Percentiles rank a stretch among this genome's conserved stretches.
Conservation (phyloP, 495 filamentous ascomycete genomes). For the Extremus antarcticus region DNA sequence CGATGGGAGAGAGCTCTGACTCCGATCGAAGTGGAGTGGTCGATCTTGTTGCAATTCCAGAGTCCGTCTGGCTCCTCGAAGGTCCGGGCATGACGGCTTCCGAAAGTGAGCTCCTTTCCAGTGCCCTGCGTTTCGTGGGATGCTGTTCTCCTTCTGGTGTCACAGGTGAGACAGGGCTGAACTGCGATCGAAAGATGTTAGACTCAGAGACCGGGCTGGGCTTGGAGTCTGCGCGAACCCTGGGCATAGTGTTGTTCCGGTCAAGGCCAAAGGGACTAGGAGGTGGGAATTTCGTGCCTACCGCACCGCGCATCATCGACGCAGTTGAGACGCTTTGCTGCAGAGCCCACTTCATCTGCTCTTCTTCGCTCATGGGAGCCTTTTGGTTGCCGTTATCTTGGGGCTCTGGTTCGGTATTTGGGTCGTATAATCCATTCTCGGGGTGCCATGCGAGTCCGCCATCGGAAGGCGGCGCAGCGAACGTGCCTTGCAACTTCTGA, state of each 20-base stretch:
- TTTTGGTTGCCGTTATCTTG: neutral
- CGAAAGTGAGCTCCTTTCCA: neutral
- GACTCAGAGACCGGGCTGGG: neutral
- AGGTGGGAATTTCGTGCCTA: neutral
- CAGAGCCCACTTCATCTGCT: conserved; percentile 19
- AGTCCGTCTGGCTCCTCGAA: neutral
- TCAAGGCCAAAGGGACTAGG: neutral
- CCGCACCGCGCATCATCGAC: neutral
- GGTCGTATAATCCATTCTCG: conserved; percentile 37
- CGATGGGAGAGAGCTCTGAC: neutral
- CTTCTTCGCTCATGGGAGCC: conserved; percentile 6
- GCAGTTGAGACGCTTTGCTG: conserved; percentile 4
- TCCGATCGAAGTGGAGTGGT: neutral
- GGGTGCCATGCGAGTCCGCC: conserved; percentile 30
- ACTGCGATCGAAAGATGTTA: neutral
- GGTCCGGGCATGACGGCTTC: neutral
- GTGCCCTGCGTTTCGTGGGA: neutral
- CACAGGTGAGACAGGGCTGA: neutral
- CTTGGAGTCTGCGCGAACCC: neutral
- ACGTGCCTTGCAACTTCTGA: conserved; percentile 53
- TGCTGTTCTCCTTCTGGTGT: neutral
- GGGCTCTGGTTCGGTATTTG: neutral
- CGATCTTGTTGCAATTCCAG: neutral
- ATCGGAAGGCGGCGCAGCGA: conserved; percentile 7
- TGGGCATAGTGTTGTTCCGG: neutral